Conservation (phyloP, 106 monocot species). For the Dioscorea dumetorum region DNA sequence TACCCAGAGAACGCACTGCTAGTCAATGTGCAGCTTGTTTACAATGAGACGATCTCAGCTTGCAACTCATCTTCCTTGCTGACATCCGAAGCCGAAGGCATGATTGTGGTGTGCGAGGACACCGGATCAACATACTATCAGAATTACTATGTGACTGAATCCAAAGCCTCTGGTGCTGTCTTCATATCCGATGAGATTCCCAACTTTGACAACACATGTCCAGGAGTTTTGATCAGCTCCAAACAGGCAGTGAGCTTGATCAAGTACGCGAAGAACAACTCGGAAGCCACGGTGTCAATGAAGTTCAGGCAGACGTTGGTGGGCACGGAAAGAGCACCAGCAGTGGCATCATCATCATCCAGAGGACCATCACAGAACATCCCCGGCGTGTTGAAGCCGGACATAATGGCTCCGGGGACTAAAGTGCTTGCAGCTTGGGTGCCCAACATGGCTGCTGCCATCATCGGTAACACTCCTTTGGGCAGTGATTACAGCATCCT, state of each 20-base stretch:
- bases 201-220: conserved; percentile 11
- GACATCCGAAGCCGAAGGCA: background rate
- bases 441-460: background rate
- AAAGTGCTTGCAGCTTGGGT: conserved; percentile 45
- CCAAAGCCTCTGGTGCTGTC: conserved; percentile 23
- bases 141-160: background rate
- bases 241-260: conserved; percentile 2
- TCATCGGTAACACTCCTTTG: conserved; percentile 4
- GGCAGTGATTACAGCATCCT: conserved; percentile 13
- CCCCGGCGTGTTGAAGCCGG: conserved; percentile 58
- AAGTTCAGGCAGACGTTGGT: conserved; percentile 35
- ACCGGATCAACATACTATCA: background rate
- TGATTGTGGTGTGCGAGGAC: conserved; percentile 12
- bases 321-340: conserved; percentile 39
- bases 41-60: too few species aligned
- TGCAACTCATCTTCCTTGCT: too few species aligned
- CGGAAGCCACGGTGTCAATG: conserved; percentile 22
- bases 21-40: too few species aligned
- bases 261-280: conserved; percentile 8
- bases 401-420: conserved; percentile 61
- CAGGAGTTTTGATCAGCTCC: conserved; percentile 20
- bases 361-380: conserved; percentile 48
- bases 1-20: too few species aligned
- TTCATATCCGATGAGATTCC: conserved; percentile 21
- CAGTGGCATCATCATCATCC: conserved; percentile 38